These are phyloP conservation scores for Termitomyces sp. DNA, from an alignment of 768 basidiomycete genomes.

Conservation along the genomic window DNA sequence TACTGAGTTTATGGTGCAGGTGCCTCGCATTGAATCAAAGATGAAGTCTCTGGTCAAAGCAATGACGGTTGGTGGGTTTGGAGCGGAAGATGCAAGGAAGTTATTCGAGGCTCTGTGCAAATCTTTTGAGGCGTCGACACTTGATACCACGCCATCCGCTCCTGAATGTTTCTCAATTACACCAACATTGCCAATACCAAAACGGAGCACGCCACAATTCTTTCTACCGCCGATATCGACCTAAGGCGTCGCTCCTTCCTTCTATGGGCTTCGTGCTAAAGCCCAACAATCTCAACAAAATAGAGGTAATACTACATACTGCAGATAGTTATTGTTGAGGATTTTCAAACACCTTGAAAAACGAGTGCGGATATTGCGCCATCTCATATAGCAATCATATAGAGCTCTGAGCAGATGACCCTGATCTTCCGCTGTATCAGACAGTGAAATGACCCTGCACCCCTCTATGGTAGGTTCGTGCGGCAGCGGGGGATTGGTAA, in stretches of 20 bases:
- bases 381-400: neutral
- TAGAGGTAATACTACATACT: neutral
- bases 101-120: constrained; percentile 48
- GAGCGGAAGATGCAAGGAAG: constrained; percentile 46
- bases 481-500: neutral
- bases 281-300: neutral
- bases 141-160: constrained; percentile 24
- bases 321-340: neutral
- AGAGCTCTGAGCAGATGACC: neutral
- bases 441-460: neutral
- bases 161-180: neutral
- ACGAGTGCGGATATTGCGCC: no score
- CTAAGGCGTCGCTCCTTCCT: neutral
- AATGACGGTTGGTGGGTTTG: constrained; percentile 45
- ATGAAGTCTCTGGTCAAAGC: constrained; percentile 41
- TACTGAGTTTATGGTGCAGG: constrained; percentile 19
- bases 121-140: constrained; percentile 37
- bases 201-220: neutral
- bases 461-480: neutral
- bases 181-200: constrained; percentile 2
- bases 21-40: constrained; percentile 36
- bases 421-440: neutral
- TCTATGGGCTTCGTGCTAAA: neutral
- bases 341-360: neutral
- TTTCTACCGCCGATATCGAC: neutral